Conservation (phyloP, 2,329 filamentous ascomycete species). For the Xylariomycetidae sp. region DNA sequence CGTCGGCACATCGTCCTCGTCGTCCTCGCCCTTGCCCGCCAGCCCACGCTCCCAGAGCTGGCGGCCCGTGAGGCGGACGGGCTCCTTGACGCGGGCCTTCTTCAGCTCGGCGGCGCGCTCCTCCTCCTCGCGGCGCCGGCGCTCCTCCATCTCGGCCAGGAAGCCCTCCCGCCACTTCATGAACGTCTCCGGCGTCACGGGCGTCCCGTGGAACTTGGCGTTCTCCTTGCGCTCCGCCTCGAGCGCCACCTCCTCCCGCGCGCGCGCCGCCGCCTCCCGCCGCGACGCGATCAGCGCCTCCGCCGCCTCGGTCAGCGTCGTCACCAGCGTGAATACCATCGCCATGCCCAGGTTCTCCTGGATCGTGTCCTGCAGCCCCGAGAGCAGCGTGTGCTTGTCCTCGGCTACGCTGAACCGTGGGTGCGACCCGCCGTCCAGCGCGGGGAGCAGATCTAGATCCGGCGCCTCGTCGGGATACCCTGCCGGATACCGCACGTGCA, state of each 20-base stretch:
- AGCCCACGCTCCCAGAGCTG: constrained; percentile 75
- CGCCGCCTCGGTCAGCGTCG: constrained; percentile 81
- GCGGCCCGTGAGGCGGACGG: constrained; percentile 64
- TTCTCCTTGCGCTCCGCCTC: constrained; percentile 86
- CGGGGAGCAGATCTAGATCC: constrained; percentile 69
- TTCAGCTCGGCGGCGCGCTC: constrained; percentile 78
- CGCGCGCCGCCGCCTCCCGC: constrained; percentile 56
- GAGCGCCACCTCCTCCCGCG: constrained; percentile 46
- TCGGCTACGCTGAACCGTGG: constrained; percentile 71
- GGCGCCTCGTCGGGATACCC: constrained; percentile 86
- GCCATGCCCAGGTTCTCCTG: constrained; percentile 95
- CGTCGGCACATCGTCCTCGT: constrained; percentile 50
- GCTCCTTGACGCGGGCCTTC: constrained; percentile 69
- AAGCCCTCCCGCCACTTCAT: constrained; percentile 76
- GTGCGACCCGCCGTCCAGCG: constrained; percentile 63
- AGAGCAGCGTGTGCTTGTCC: constrained; percentile 70
- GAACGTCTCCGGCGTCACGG: constrained; percentile 83
- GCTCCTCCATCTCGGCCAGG: constrained; percentile 72
- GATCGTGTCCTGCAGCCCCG: constrained; percentile 65
- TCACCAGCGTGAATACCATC: constrained; percentile 91
- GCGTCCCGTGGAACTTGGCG: constrained; percentile 87
- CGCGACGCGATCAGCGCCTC: constrained; percentile 76
- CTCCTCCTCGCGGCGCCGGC: constrained; percentile 61
- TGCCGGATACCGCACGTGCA: constrained; percentile 85
- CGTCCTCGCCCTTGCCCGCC: constrained; percentile 59